Percentiles rank a stretch among this genome's conserved stretches.
Conservation (phyloP, 768 basidiomycete species). For the Mycena filopes region DNA sequence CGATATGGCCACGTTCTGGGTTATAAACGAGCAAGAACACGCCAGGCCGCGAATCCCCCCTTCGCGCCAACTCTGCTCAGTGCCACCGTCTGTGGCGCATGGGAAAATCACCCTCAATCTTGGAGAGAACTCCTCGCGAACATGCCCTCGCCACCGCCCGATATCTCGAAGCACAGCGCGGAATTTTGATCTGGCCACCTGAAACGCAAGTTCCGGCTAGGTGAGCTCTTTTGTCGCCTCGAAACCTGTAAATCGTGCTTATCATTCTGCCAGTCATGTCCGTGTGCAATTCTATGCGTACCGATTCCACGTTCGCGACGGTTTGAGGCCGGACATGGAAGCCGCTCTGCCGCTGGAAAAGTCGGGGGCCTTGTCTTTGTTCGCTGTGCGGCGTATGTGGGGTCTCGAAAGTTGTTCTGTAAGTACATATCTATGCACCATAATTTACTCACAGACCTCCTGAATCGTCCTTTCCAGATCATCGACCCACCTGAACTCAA, state of each 20-base stretch:
- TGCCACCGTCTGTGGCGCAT: not conserved
- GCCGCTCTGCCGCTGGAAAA: slow-evolving; percentile 10
- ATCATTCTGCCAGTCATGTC: not conserved
- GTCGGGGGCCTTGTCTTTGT: slow-evolving; percentile 19
- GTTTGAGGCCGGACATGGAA: slow-evolving; percentile 28
- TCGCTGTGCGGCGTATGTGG: slow-evolving; percentile 19
- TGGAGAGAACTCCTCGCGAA: slow-evolving; percentile 23
- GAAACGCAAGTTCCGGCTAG: slow-evolving; percentile 4
- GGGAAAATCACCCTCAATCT: slow-evolving; percentile 14
- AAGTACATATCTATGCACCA: not conserved
- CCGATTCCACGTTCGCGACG: slow-evolving; percentile 23
- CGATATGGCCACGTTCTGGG: no score
- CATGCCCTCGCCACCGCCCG: slow-evolving; percentile 11
- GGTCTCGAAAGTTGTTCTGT: slow-evolving; percentile 30
- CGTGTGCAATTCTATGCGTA: slow-evolving; percentile 21
- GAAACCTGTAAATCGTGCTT: not conserved
- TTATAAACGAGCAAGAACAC: no score
- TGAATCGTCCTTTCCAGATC: not conserved
- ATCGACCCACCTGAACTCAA: slow-evolving; percentile 23
- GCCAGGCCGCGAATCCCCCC: no score
- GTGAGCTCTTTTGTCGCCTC: not conserved
- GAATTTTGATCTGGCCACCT: slow-evolving; percentile 21
- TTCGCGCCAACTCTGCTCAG: no score
- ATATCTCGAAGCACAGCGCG: slow-evolving; percentile 17
- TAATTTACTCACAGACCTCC: no score